A percentile compares a stretch with the other conserved stretches of the same genome.
These are phyloP conservation scores for Lomentospora prolificans DNA, from an alignment of 2,329 filamentous ascomycete genomes.

Conservation along the genomic window DNA sequence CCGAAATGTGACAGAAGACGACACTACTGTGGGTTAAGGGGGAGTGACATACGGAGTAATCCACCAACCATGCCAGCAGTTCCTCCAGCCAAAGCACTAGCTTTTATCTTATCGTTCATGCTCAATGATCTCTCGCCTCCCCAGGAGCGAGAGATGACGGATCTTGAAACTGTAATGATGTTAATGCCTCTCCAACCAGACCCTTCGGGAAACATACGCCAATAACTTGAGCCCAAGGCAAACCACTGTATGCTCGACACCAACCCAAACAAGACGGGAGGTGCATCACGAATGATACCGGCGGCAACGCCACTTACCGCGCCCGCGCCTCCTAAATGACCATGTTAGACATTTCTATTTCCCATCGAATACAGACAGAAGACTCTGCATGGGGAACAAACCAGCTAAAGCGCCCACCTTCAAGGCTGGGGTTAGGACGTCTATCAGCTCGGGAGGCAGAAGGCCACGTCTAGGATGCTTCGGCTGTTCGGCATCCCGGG, in stretches of 20 bases:
- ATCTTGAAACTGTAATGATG: conserved; percentile 33
- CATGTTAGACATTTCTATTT: too few species aligned
- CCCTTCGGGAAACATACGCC: conserved; percentile 40
- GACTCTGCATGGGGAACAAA: too few species aligned
- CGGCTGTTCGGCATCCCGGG: conserved; percentile 14
- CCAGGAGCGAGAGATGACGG: conserved; percentile 35
- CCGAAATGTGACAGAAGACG: neutral
- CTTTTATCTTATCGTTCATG: conserved; percentile 49
- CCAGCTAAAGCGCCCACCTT: conserved; percentile 52
- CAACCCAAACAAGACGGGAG: conserved; percentile 60
- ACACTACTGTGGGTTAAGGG: neutral
- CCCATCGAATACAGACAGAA: too few species aligned
- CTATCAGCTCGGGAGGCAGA: conserved; percentile 31
- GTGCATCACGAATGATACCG: conserved; percentile 60
- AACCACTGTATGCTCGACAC: conserved; percentile 74
- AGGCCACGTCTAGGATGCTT: conserved; percentile 23
- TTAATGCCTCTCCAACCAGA: conserved; percentile 9
- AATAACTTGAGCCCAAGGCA: conserved; percentile 65
- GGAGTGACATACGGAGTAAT: conserved; percentile 35
- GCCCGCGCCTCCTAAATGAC: conserved; percentile 44
- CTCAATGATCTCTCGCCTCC: conserved; percentile 43
- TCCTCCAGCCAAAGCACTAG: conserved; percentile 61
- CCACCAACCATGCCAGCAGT: conserved; percentile 54
- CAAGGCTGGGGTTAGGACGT: conserved; percentile 40
- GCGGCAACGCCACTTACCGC: conserved; percentile 56